Base-by-base conservation (phyloP, 176 grass and related monocot species). In the Typha latifolia region DNA sequence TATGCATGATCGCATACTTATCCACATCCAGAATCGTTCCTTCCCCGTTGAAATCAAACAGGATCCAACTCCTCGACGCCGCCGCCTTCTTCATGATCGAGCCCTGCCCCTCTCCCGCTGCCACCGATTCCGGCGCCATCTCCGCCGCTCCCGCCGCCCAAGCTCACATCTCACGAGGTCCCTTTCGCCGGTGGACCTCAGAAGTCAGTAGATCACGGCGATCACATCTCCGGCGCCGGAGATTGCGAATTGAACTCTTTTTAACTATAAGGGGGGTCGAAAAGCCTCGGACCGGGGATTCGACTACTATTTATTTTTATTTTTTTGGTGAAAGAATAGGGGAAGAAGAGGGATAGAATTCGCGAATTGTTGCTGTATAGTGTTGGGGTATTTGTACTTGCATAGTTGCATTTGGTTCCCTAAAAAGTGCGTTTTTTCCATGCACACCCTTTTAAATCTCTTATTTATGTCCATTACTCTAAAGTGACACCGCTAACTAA, bases 1-100 rank as follows among this genome's bases (percentile, higher is more conserved):
- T 79, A 64, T 87, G 89, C 95, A 99, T 99, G 81, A 99, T 99
- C 49, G 86, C 89, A 53, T 99, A 94, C 76, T 99, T 99, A 64
- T 99, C 84, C 55, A 85, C 86, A 75, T 99, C 95, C 62, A 99
- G 81, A 67, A 87, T 79, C 77, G 81, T 81, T 52, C 71, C 95
- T 43, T 90, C 86, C 52, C 89, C 95, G 12, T 59, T 51, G 1
- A 65, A 81, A 78, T 94, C 86, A 67, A 99, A 67, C 34, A 94
- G 81, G 77, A 99, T 85, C 95, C 95, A 99, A 81, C 83, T 99
- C 84, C 86, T 77, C 23, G 86, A 78, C 65, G 81, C 84, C 64
- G 75, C 70, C 50, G 77, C 75, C 79, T 86, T 87, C 84, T 90
- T 90, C 75, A 67, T 76, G 10, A 59, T 19, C 51, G 51, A 14